Evolutionary conservation across 257 asterid genomes (phyloP).

Genomic region (Eucommia ulmoides): DNA sequence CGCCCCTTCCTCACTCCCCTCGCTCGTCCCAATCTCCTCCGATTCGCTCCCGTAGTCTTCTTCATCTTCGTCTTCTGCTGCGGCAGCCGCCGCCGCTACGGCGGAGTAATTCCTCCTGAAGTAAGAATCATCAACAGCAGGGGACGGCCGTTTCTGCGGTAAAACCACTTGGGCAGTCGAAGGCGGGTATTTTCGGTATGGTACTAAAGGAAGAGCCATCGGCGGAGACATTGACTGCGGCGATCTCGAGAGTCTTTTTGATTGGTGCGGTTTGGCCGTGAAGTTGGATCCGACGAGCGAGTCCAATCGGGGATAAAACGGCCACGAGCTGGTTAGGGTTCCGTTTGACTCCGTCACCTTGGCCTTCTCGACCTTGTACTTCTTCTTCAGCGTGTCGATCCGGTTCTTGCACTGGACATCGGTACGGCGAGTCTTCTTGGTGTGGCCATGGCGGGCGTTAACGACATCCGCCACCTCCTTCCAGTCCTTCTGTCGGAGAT

Average conservation of each 20-base stretch:
- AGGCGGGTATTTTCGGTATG: constrained; percentile 15
- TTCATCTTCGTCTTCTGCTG: constrained; percentile 29
- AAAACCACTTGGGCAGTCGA: constrained; percentile 24
- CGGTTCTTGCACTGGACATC: constrained; percentile 86
- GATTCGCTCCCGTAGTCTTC: constrained; percentile 28
- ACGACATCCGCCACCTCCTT: constrained; percentile 73
- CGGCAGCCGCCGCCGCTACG: constrained; percentile 54
- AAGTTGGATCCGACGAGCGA: constrained; percentile 27
- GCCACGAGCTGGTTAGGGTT: constrained; percentile 43
- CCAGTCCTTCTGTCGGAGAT: constrained; percentile 84
- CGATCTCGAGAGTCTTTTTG: constrained; percentile 8
- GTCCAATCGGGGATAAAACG: constrained; percentile 45
- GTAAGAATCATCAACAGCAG: constrained; percentile 28
- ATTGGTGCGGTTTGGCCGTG: constrained; percentile 18
- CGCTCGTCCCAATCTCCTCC: constrained; percentile 15
- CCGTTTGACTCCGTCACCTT: constrained; percentile 45
- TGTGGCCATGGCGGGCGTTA: constrained; percentile 50
- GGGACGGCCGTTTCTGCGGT: constrained; percentile 54
- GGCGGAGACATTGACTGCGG: constrained; percentile 17
- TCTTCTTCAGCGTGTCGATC: constrained; percentile 90
- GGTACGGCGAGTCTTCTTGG: constrained; percentile 49
- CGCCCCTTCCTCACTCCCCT: constrained; percentile 14
- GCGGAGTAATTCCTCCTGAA: constrained; percentile 59
- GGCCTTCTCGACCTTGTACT: constrained; percentile 64
- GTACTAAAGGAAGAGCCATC: constrained; percentile 20